Evolutionary conservation across 1,284 basidiomycete genomes (phyloP).

Genomic region (Apiotrichum porosum): DNA sequence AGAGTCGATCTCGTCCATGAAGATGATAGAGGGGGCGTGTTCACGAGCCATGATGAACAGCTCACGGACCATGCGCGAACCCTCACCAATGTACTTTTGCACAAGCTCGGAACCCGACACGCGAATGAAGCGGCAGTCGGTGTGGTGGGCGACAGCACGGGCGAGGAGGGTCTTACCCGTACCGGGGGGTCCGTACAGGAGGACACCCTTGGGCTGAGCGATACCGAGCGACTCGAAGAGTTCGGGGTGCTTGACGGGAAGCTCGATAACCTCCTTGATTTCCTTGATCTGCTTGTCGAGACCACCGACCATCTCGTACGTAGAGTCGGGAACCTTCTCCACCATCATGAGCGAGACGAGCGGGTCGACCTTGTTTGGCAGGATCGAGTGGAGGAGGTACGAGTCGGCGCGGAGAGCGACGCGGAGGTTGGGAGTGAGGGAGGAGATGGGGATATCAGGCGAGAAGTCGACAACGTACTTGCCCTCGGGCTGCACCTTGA

Average conservation of each 20-base stretch:
- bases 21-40: constrained; percentile 98
- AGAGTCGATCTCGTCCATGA: constrained; percentile 99
- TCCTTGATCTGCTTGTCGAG: constrained; percentile 98
- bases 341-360: constrained; percentile 99
- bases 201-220: constrained; percentile 94
- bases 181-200: constrained; percentile 93
- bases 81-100: constrained; percentile 98
- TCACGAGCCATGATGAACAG: constrained; percentile 98
- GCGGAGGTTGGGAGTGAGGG: constrained; percentile 80
- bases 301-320: constrained; percentile 99
- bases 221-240: constrained; percentile 95
- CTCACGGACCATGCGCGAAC: constrained; percentile 92
- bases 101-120: constrained; percentile 93
- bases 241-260: constrained; percentile 97
- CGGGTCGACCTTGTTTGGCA: constrained; percentile 93
- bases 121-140: constrained; percentile 96
- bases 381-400: constrained; percentile 88
- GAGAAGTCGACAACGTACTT: constrained; percentile 99
- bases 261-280: constrained; percentile 98
- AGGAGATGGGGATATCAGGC: constrained; percentile 72
- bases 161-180: constrained; percentile 94
- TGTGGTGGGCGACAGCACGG: constrained; percentile 93
- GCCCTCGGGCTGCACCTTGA: constrained; percentile 97
- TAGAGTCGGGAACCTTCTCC: constrained; percentile 98
- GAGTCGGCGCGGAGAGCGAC: constrained; percentile 94